Evolutionary conservation across 2,329 filamentous ascomycete species (phyloP).

Genomic region (Paracorniculantispora psalliotae): DNA sequence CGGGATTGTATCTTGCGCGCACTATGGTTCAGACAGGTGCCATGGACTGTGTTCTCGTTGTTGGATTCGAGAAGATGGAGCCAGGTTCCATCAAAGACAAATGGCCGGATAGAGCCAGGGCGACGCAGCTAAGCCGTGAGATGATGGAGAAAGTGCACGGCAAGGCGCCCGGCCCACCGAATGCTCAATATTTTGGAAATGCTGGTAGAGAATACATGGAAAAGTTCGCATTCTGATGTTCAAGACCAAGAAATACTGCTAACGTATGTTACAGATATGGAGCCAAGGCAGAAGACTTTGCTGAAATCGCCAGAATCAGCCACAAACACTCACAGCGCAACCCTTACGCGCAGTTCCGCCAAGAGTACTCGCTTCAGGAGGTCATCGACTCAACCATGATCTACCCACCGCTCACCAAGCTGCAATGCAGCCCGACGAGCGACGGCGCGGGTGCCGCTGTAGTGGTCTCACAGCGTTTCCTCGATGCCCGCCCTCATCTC

Average conservation of each 20-base stretch:
- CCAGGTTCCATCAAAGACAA: slow-evolving; percentile 74
- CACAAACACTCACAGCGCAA: slow-evolving; percentile 87
- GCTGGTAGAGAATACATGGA: slow-evolving; percentile 93
- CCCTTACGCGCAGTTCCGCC: slow-evolving; percentile 92
- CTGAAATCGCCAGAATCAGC: slow-evolving; percentile 88
- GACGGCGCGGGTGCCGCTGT: slow-evolving; percentile 88
- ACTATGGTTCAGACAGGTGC: slow-evolving; percentile 74
- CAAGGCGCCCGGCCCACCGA: slow-evolving; percentile 72
- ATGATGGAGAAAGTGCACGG: slow-evolving; percentile 85
- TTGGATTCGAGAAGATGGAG: slow-evolving; percentile 98
- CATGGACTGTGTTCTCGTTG: slow-evolving; percentile 81
- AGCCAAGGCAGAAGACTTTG: slow-evolving; percentile 79
- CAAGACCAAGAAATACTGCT: slow-evolving; percentile 86
- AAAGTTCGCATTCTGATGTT: slow-evolving; percentile 68
- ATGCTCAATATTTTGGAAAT: slow-evolving; percentile 93
- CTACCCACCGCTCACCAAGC: slow-evolving; percentile 82
- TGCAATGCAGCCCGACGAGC: slow-evolving; percentile 95
- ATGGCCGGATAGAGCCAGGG: slow-evolving; percentile 80
- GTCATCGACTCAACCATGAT: slow-evolving; percentile 72
- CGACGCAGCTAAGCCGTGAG: slow-evolving; percentile 62
- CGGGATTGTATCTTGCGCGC: slow-evolving; percentile 77
- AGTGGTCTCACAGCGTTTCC: slow-evolving; percentile 81
- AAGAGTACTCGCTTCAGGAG: slow-evolving; percentile 84
- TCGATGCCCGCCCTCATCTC: slow-evolving; percentile 70
- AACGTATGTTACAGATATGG: slow-evolving; percentile 90